phyloP scores from a whole-genome alignment of 352 stramenopile species.

The Saprolegnia parasitica region DNA sequence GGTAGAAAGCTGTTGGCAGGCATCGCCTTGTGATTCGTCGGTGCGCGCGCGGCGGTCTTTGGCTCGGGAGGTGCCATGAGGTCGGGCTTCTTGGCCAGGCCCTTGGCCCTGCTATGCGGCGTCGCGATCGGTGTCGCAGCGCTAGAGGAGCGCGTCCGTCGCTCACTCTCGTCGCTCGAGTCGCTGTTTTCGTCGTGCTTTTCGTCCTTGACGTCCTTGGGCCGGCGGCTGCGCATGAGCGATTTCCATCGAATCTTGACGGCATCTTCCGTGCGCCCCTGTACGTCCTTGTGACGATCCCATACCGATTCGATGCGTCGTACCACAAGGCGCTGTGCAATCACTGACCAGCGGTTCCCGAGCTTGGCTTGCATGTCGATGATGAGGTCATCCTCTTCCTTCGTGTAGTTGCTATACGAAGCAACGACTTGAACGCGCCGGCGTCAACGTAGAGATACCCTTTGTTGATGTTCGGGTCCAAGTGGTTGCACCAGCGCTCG shows the following conservation, averaged over 20 bases:
- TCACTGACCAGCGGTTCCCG: conserved; percentile 90
- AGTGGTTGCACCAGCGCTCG: conserved; percentile 89
- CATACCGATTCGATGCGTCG: background rate
- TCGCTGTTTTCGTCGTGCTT: conserved; percentile 9
- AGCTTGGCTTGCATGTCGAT: conserved; percentile 90
- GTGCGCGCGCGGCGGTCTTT: background rate
- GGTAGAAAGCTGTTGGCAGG: background rate
- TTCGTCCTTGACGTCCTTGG: conserved; percentile 66
- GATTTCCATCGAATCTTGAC: conserved; percentile 94
- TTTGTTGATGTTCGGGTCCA: conserved; percentile 92
- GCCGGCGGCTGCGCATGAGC: conserved; percentile 71
- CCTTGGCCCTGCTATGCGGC: background rate
- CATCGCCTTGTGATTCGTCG: background rate
- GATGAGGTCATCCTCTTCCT: conserved; percentile 91
- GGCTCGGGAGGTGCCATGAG: background rate
- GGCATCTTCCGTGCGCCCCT: conserved; percentile 88
- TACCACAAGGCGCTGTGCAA: conserved; percentile 86
- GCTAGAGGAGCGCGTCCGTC: background rate
- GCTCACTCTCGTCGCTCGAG: conserved; percentile 10
- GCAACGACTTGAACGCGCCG: background rate
- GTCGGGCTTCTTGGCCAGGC: background rate
- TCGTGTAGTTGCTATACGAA: conserved; percentile 62
- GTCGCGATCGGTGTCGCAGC: background rate
- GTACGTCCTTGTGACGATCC: background rate
- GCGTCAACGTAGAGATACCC: conserved; percentile 43